phyloP scores from a whole-genome alignment of 164 flowering plant species.

The Nymphaea colorata region DNA sequence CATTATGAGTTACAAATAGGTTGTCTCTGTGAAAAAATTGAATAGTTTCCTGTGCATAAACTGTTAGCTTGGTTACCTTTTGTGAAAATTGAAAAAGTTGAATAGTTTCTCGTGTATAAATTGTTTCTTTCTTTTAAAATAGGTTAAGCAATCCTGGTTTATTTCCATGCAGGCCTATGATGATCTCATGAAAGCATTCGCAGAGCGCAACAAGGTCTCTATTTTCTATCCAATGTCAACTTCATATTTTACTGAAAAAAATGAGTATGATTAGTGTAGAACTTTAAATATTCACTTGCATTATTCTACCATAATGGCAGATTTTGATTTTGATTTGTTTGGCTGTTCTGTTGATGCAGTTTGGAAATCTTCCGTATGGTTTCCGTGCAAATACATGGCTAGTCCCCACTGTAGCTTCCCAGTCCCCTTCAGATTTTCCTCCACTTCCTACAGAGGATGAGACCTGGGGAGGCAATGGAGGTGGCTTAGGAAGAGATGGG shows the following conservation, averaged over 20 bases:
- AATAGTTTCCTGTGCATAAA: no score
- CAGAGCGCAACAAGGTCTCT: constrained; percentile 84
- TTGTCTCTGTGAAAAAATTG: no score
- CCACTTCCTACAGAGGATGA: constrained; percentile 89
- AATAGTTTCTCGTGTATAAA: no score
- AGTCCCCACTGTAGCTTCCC: constrained; percentile 76
- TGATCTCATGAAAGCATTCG: constrained; percentile 88
- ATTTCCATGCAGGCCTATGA: constrained; percentile 57
- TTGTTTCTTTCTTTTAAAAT: no score
- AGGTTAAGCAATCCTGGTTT: neutral
- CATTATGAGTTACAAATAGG: no score
- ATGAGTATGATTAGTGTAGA: neutral
- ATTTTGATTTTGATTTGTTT: no score
- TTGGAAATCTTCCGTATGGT: constrained; percentile 97
- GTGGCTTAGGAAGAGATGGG: constrained; percentile 90
- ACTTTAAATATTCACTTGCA: no score
- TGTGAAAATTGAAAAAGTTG: no score
- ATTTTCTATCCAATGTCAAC: constrained; percentile 6
- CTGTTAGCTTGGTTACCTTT: no score
- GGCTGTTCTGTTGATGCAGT: constrained; percentile 34
- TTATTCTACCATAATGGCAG: no score
- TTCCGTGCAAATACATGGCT: constrained; percentile 99
- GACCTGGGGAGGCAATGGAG: constrained; percentile 92
- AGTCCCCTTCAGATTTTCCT: constrained; percentile 52
- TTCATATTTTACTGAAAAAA: no score